Percentiles rank a stretch among this genome's conserved stretches.
Evolutionary conservation across 768 basidiomycete genomes (phyloP).

Genomic region (Auricularia cornea): DNA sequence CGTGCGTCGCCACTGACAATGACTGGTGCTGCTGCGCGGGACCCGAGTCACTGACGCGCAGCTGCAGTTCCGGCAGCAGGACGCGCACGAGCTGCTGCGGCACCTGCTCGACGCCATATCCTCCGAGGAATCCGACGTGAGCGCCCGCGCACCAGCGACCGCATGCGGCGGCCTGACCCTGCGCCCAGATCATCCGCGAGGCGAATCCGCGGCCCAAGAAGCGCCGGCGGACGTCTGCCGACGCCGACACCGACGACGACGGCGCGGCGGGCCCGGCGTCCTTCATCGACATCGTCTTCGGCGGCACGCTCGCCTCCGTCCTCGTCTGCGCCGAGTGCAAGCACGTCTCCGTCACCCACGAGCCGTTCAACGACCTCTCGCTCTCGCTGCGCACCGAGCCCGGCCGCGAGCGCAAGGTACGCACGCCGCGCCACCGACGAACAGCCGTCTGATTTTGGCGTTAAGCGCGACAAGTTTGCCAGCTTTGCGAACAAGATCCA

Average conservation of each 20-base stretch:
- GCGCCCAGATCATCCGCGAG: constrained; percentile 69
- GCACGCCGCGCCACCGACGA: neutral
- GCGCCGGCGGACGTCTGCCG: neutral
- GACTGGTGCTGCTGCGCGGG: too few species aligned
- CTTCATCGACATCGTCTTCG: constrained; percentile 85
- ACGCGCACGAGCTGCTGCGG: constrained; percentile 88
- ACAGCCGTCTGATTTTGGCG: neutral
- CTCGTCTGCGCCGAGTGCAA: constrained; percentile 94
- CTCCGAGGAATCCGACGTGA: constrained; percentile 89
- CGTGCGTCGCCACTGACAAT: constrained; percentile 9
- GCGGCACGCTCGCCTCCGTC: constrained; percentile 80
- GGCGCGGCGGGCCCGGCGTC: constrained; percentile 38
- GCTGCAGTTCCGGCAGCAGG: constrained; percentile 73
- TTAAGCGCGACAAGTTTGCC: constrained; percentile 59
- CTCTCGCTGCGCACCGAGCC: constrained; percentile 77
- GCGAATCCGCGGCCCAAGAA: constrained; percentile 41
- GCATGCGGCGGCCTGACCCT: neutral
- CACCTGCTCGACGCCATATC: constrained; percentile 86
- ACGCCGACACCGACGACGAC: neutral
- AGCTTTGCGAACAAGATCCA: constrained; percentile 61
- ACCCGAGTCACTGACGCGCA: too few species aligned
- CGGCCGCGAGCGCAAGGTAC: constrained; percentile 57
- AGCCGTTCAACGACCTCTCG: constrained; percentile 92
- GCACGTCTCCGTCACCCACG: constrained; percentile 65
- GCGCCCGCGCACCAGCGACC: constrained; percentile 14